Conservation (phyloP, 1,139 yeast species). For the Candida anutae region DNA sequence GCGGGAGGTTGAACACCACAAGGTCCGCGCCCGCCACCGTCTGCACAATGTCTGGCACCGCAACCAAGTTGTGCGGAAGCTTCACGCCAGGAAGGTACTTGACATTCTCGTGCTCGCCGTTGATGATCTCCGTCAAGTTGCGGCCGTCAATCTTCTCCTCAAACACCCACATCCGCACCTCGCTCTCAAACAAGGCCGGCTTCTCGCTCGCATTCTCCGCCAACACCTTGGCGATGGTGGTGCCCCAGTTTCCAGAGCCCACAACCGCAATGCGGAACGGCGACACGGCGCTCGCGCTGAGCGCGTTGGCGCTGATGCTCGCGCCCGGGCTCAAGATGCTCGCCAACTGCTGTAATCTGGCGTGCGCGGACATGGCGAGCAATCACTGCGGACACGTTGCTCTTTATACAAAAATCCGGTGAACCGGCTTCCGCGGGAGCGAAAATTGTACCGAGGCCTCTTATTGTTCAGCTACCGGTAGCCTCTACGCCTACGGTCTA, state of each 20-base stretch:
- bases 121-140: constrained; percentile 39
- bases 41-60: constrained; percentile 31
- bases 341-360: constrained; percentile 34
- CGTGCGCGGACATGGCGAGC: constrained; percentile 17
- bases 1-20: constrained; percentile 41
- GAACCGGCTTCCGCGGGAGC: too few relatives aligned
- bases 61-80: constrained; percentile 36
- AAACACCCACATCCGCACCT: constrained; percentile 43
- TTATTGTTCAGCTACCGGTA: too few relatives aligned
- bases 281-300: constrained; percentile 8
- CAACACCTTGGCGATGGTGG: constrained; percentile 39
- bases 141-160: constrained; percentile 37
- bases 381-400: too few relatives aligned
- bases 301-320: neutral
- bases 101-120: constrained; percentile 37
- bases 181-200: constrained; percentile 30
- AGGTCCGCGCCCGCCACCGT: constrained; percentile 38
- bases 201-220: constrained; percentile 38
- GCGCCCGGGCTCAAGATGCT: constrained; percentile 23
- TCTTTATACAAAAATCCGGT: too few relatives aligned
- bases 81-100: constrained; percentile 38
- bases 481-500: too few relatives aligned
- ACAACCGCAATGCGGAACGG: constrained; percentile 35
- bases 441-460: too few relatives aligned
- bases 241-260: constrained; percentile 47